Evolutionary conservation across 805 yeast species (phyloP).

Genomic region (Cyberlindnera nakhonratchasimensis): DNA sequence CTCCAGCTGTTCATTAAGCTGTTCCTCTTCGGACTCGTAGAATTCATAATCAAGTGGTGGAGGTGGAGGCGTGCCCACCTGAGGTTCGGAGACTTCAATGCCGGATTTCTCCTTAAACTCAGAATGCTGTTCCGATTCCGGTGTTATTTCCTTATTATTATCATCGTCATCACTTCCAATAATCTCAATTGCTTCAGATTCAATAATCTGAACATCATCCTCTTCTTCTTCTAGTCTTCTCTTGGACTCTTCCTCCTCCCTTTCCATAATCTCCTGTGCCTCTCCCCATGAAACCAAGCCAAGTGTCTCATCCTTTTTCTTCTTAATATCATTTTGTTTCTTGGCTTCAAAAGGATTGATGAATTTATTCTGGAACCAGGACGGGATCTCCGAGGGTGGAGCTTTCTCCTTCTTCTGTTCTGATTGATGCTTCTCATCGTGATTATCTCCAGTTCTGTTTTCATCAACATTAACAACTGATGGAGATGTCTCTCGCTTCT

Average conservation of each 20-base stretch:
- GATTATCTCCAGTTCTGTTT: neutral
- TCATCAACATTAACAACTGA: too few relatives aligned
- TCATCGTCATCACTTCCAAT: slow-evolving; percentile 6
- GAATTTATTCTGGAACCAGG: slow-evolving; percentile 27
- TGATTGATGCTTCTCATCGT: neutral
- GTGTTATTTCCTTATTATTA: neutral
- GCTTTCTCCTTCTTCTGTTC: neutral
- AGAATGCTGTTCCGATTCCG: neutral
- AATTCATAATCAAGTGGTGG: slow-evolving; percentile 56
- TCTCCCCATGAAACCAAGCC: slow-evolving; percentile 53
- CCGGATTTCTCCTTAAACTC: neutral
- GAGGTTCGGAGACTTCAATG: too few relatives aligned
- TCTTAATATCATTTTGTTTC: slow-evolving; percentile 4
- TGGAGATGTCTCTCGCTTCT: too few relatives aligned
- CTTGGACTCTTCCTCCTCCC: slow-evolving; percentile 7
- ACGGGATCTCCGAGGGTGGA: slow-evolving; percentile 17
- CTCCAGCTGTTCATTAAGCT: slow-evolving; percentile 55
- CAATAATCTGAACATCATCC: slow-evolving; percentile 15
- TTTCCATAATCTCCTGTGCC: slow-evolving; percentile 34
- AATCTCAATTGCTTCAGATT: slow-evolving; percentile 12
- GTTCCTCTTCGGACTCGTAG: slow-evolving; percentile 75
- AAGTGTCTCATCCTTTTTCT: slow-evolving; percentile 8
- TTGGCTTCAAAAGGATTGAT: slow-evolving; percentile 11
- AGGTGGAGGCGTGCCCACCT: too few relatives aligned
- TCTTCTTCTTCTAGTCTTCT: slow-evolving; percentile 13